Base-by-base conservation (phyloP, 208 protist species). In the Acanthamoeba healyi region DNA sequence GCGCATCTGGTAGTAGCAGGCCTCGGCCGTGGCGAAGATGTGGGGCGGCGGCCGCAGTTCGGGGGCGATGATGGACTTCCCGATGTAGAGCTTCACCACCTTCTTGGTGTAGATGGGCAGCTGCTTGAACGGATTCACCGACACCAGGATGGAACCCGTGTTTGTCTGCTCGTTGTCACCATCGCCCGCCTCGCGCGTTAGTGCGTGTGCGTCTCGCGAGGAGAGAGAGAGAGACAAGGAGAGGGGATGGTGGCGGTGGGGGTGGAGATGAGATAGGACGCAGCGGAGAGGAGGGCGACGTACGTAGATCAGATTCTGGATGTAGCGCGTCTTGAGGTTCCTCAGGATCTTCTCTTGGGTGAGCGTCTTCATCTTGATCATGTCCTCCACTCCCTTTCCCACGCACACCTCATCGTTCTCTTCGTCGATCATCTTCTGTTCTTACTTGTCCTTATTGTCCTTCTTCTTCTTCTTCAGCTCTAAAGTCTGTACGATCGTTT, bases 131-230 rank as follows among this genome's bases (percentile, higher is more conserved):
- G 96, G 96, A 51, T 97, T 97, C 74, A 97, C 94, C 34, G 96
- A 96, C 24, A 97, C 96, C 38, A 97, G 94, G 65, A 97, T 97
- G 24, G 94, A 96, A 29, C 96, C 96, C 19, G 97, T 95, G 74
- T 96, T 96, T 26, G 96, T 96, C 63, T 96, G 96, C 61, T 74
- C 6, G 4, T 84, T 10, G 15, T 12, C 44, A 4, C 44, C 44
- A 49, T 49, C 44, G 44, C 4, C 9, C 44, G n/a, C n/a, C n/a
- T n/a, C n/a, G n/a, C 44, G 44, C 4, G 4, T 49, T 49, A 4
- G 44, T 49, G 44, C 44, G 44, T 49, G 51, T 58, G 51, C 15
- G 51, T 58, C 46, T 4, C 17, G 29, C 17, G 29, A 67, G 29
- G 61, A 67, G 19, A 67, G 17, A 5, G 19, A 67, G 61, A 67